A percentile compares a stretch with the other conserved stretches of the same genome.
phyloP scores from a whole-genome alignment of 257 asterid species.

The Craterostigma plantagineum region DNA sequence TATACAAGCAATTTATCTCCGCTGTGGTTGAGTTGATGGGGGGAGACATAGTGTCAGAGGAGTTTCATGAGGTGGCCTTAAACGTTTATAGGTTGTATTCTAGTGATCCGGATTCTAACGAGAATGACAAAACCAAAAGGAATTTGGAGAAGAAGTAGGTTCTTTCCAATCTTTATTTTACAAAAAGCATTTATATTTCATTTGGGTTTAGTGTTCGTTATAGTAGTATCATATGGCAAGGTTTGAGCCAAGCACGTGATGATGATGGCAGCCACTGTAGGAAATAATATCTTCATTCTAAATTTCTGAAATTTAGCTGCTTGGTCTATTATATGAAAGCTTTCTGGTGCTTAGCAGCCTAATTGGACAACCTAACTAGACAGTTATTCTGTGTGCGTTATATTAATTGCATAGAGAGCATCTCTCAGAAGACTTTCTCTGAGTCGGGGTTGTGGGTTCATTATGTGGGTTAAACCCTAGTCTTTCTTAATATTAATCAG shows the following conservation, averaged over 20 bases:
- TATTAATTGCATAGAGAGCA: too few relatives aligned
- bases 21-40: constrained; percentile 71
- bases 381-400: too few relatives aligned
- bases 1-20: constrained; percentile 54
- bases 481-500: too few relatives aligned
- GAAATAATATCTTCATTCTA: too few relatives aligned
- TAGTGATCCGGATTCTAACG: constrained; percentile 23
- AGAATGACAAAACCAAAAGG: constrained; percentile 25
- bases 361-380: too few relatives aligned
- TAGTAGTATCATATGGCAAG: neutral
- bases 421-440: too few relatives aligned
- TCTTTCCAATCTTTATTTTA: neutral
- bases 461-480: too few relatives aligned
- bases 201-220: neutral
- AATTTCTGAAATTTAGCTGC: too few relatives aligned
- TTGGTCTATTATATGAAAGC: constrained; percentile 1
- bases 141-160: constrained; percentile 39
- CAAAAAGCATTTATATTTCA: constrained; percentile 2
- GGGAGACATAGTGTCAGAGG: constrained; percentile 69
- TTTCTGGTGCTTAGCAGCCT: neutral
- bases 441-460: neutral
- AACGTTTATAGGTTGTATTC: constrained; percentile 37
- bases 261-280: too few relatives aligned
- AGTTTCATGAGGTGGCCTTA: constrained; percentile 77
- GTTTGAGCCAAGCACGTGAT: too few relatives aligned